A percentile compares a stretch with the other conserved stretches of the same genome.
These are phyloP conservation scores for Myriangium duriaei DNA, from an alignment of 2,329 filamentous ascomycete genomes.

Conservation along the genomic window DNA sequence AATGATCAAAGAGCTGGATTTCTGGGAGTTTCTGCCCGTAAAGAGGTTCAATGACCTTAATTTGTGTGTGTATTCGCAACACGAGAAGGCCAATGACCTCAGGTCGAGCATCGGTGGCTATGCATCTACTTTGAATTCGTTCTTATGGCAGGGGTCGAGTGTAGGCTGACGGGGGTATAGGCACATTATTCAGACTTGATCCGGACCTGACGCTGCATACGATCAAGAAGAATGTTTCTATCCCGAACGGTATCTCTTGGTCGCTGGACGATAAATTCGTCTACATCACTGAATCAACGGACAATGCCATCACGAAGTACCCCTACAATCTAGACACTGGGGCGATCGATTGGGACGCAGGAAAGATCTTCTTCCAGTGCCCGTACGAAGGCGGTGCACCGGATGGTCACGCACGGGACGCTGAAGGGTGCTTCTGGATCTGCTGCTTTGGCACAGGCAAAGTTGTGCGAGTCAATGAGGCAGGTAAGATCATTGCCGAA, in stretches of 20 bases:
- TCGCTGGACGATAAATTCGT: slow-evolving; percentile 58
- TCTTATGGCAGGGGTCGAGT: no score
- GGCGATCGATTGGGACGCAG: slow-evolving; percentile 51
- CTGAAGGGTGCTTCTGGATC: slow-evolving; percentile 77
- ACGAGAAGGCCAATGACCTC: no score
- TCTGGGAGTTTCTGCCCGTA: no score
- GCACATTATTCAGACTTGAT: slow-evolving; percentile 61
- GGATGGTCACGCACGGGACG: slow-evolving; percentile 76
- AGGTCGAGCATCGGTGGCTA: no score
- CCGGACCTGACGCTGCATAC: slow-evolving; percentile 46
- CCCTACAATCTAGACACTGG: slow-evolving; percentile 58
- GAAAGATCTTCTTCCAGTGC: slow-evolving; percentile 61
- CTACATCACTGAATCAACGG: slow-evolving; percentile 73
- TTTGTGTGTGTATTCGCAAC: no score
- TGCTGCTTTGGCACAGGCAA: slow-evolving; percentile 68
- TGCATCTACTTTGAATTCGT: no score
- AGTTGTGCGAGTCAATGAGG: slow-evolving; percentile 60
- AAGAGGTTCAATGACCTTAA: no score
- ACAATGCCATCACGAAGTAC: slow-evolving; percentile 56
- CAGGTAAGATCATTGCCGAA: slow-evolving; percentile 60
- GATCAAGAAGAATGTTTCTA: slow-evolving; percentile 48
- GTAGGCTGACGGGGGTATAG: slow-evolving; percentile 30
- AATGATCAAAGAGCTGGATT: neutral
- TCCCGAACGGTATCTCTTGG: slow-evolving; percentile 80
- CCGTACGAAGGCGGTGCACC: slow-evolving; percentile 51